phyloP scores from a whole-genome alignment of 257 asterid species.

The Orobanche coerulescens region DNA sequence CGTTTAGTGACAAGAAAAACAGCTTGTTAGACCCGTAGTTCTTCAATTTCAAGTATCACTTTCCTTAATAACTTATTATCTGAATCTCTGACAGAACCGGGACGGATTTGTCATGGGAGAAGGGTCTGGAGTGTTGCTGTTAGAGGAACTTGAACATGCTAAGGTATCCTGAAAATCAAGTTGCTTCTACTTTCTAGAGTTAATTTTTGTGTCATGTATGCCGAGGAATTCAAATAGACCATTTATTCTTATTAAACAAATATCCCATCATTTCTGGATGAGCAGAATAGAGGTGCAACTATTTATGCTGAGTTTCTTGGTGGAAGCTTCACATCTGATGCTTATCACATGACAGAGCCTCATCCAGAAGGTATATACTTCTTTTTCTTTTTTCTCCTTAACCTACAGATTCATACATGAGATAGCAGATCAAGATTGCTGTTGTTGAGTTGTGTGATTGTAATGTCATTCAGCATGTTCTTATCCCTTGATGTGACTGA shows the following conservation, averaged over 20 bases:
- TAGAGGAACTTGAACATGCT: conserved; percentile 91
- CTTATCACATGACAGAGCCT: conserved; percentile 98
- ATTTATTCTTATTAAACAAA: neutral
- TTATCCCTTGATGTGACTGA: neutral
- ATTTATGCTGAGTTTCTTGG: conserved; percentile 94
- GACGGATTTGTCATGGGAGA: conserved; percentile 96
- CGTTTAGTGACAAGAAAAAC: neutral
- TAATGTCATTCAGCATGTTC: neutral
- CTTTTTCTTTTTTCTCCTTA: neutral
- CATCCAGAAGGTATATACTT: conserved; percentile 74
- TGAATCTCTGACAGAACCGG: conserved; percentile 49
- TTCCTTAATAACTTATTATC: neutral
- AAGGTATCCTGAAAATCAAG: conserved; percentile 34
- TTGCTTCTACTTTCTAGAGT: conserved; percentile 5
- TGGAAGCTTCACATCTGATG: conserved; percentile 97
- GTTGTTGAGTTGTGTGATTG: neutral
- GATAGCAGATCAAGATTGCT: neutral
- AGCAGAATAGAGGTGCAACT: conserved; percentile 85
- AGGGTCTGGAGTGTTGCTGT: conserved; percentile 79
- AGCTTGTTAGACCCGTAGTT: neutral
- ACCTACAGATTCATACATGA: neutral
- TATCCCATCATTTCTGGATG: conserved; percentile 21
- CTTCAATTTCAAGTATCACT: neutral
- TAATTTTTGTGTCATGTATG: neutral
- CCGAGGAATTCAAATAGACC: neutral